phyloP scores from a whole-genome alignment of 2,329 filamentous ascomycete genomes.

The Fusarium succisae region DNA sequence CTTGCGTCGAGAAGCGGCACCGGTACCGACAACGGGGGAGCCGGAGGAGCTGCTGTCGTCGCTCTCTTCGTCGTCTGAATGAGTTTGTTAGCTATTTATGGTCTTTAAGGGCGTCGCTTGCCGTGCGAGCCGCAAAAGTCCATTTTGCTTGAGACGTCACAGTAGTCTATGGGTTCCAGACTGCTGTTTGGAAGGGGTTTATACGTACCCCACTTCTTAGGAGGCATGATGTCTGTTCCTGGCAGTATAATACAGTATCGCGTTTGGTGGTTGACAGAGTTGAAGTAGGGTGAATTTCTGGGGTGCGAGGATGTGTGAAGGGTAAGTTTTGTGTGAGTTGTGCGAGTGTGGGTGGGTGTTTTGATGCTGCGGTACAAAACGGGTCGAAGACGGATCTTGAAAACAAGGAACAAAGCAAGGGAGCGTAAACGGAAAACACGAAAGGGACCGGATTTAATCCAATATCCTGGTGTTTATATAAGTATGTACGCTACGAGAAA shows the following conservation, averaged over 20 bases:
- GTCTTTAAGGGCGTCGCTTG: neutral
- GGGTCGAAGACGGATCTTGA: conserved; percentile 32
- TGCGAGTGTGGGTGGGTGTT: conserved; percentile 32
- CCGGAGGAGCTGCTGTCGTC: conserved; percentile 49
- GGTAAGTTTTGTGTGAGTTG: conserved; percentile 37
- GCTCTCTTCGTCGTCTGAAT: conserved; percentile 53
- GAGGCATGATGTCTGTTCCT: conserved; percentile 52
- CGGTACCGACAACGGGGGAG: conserved; percentile 51
- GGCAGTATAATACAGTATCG: neutral
- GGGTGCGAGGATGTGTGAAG: conserved; percentile 14
- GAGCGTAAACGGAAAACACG: neutral
- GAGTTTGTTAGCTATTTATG: conserved; percentile 13
- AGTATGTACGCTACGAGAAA: neutral
- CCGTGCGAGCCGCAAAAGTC: conserved; percentile 17
- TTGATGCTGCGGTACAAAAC: conserved; percentile 37
- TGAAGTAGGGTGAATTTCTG: neutral
- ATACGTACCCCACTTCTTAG: conserved; percentile 56
- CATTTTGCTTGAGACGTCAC: conserved; percentile 18
- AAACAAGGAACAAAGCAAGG: conserved; percentile 2
- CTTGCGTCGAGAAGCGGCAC: conserved; percentile 59
- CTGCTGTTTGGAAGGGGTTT: neutral
- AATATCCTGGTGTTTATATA: too few relatives aligned
- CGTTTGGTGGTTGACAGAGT: conserved; percentile 21
- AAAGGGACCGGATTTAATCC: neutral
- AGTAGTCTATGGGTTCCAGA: neutral